Conservation (phyloP, 192 early-diverging fungal genomes). For the Coemansia sp. region DNA sequence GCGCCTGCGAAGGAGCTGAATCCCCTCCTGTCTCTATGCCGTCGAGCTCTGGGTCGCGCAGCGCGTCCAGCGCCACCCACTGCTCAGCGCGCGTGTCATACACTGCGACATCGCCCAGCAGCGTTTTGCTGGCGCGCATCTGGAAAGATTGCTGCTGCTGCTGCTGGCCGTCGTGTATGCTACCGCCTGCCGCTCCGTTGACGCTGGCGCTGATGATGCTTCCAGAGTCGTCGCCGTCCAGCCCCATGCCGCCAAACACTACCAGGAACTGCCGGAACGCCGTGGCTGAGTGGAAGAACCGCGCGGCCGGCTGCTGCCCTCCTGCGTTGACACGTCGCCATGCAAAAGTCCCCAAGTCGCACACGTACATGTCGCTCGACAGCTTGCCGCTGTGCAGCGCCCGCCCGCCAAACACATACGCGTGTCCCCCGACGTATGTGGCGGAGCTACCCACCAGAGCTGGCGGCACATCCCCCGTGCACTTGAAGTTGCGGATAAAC, state of each 20-base stretch:
- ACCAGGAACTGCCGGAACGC: constrained; percentile 61
- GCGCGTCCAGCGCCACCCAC: constrained; percentile 45
- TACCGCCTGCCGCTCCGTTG: constrained; percentile 3
- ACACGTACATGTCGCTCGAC: constrained; percentile 65
- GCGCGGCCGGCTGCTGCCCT: constrained; percentile 39
- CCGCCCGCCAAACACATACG: constrained; percentile 70
- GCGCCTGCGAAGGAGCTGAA: constrained; percentile 44
- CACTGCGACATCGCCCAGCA: constrained; percentile 67
- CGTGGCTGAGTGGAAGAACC: constrained; percentile 75
- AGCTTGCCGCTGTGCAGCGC: constrained; percentile 63
- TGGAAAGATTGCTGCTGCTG: constrained; percentile 53
- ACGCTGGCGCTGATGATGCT: constrained; percentile 4
- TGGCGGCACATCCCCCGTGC: constrained; percentile 66
- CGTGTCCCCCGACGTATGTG: constrained; percentile 55
- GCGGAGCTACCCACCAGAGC: constrained; percentile 66
- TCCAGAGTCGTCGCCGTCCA: constrained; percentile 26
- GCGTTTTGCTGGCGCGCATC: constrained; percentile 51
- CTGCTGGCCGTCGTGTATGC: constrained; percentile 14
- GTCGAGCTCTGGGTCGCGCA: constrained; percentile 2
- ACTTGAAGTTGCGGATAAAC: constrained; percentile 50
- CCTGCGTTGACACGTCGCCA: constrained; percentile 55
- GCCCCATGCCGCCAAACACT: constrained; percentile 80
- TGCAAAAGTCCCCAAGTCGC: constrained; percentile 57
- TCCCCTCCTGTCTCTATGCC: neutral
- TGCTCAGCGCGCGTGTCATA: constrained; percentile 55